Conservation (phyloP, 2,329 filamentous ascomycete species). For the Aspergillus fijiensis region DNA sequence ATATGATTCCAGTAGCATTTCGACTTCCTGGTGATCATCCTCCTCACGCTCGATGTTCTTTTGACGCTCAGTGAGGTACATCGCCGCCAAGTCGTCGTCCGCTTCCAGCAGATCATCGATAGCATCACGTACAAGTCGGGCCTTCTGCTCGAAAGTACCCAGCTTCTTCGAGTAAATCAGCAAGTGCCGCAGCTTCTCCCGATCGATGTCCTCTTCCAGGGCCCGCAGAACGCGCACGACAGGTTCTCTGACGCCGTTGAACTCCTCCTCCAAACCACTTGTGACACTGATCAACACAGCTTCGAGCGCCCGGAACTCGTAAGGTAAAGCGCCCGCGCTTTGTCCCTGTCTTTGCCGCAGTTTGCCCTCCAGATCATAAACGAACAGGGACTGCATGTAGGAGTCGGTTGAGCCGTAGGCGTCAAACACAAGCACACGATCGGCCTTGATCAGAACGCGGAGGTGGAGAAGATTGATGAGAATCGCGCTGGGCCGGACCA, state of each 20-base stretch:
- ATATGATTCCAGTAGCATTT: constrained; percentile 95
- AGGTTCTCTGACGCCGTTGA: constrained; percentile 88
- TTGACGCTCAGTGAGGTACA: constrained; percentile 92
- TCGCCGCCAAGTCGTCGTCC: constrained; percentile 88
- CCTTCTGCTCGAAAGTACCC: constrained; percentile 96
- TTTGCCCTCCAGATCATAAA: constrained; percentile 95
- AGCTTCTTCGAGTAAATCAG: constrained; percentile 94
- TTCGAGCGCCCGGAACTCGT: constrained; percentile 94
- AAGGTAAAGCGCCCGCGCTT: constrained; percentile 65
- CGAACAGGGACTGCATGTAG: constrained; percentile 93
- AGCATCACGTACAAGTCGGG: constrained; percentile 86
- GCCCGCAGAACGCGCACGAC: constrained; percentile 86
- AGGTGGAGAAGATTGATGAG: constrained; percentile 95
- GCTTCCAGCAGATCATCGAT: constrained; percentile 94
- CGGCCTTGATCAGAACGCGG: constrained; percentile 89
- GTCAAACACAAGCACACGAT: constrained; percentile 92
- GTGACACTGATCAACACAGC: constrained; percentile 93
- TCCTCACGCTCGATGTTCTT: constrained; percentile 70
- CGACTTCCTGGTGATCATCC: constrained; percentile 92
- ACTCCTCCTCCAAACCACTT: constrained; percentile 86
- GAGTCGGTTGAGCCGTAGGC: constrained; percentile 93
- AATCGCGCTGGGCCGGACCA: constrained; percentile 89
- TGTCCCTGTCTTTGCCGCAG: constrained; percentile 72
- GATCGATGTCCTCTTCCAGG: constrained; percentile 93
- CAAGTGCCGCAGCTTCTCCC: constrained; percentile 85